Evolutionary conservation across 2,329 filamentous ascomycete genomes (phyloP), one percentile per base, ranked within the genome.

Genomic region (Colletotrichum lindemuthianum): DNA sequence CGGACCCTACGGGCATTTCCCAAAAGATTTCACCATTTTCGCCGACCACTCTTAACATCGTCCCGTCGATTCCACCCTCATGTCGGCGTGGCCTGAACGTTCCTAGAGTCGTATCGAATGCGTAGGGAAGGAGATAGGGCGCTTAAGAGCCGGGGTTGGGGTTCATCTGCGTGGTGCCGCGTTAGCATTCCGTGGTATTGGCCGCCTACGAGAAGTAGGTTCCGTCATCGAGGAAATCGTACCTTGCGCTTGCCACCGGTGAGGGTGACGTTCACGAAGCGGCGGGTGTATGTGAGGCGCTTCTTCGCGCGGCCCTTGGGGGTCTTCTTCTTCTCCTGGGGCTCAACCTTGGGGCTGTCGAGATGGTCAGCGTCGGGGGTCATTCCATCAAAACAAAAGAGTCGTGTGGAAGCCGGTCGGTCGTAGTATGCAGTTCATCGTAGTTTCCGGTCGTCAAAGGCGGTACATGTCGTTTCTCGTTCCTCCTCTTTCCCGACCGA

Each of bases 221-320:
- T 13, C 34, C 40, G 33, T 44, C 40, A 16, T 52, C 44, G 16
- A 40, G 37, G n/a, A 45, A 36, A 39, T 44, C n/a, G 36, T 67
- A 96, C 93, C 93, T 97, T 97, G 84, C 95, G 88, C 94, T 98
- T 98, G 86, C 95, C 95, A 82, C 93, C 94, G 72, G 94, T 96
- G 84, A 97, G 88, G 78, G 92, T 96, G 79, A 98, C 93, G 85
- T 98, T 97, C 75, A 98, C 94, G 87, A 98, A 98, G 78, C 95
- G 93, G 81, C 95, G 92, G 75, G 93, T 97, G 89, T 97, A 97
- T 82, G 88, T 90, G 81, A 96, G 90, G 78, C 95, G 90, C 93
- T 98, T 98, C 86, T 96, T 93, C 75, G 95, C 95, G 79, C 95
- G 93, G 79, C 95, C 95, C 90, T 97, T 97, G 80, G 95, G 93